Base-by-base conservation (phyloP, 441 rosid species). In the Eruca vesicaria region DNA sequence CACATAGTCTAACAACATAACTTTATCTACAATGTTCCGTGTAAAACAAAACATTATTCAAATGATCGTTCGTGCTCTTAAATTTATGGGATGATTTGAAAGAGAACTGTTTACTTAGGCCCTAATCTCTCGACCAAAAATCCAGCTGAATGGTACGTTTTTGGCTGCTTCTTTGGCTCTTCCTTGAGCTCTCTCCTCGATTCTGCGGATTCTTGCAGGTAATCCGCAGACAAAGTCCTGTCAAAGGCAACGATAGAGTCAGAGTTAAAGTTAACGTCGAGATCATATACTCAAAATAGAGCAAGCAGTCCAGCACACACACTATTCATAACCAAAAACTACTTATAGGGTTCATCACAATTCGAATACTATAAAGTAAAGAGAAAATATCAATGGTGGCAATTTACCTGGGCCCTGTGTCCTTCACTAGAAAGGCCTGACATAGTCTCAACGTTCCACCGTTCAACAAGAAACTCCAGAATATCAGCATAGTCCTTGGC, bases 401-500 rank as follows among this genome's bases (percentile, higher is more conserved):
- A 19, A 29, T 45, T 19, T 60, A 71, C 75, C 75, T 78, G 81
- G 2, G 82, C 82, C 38, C 31, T 68, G 45, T 67, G 58, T 50
- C 78, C 82, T 58, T 78, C 82, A 56, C 71, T 53, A 11, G 78
- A 73, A 63, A 78, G 82, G 16, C 78, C 79, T n/a, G 75, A 63
- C 29, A 74, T 10, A 56, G 63, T 29, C 72, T 58, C 21, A 2
- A 79, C 59, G n/a, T 69, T 79, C 82, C 82, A 79, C 65, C 78
- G 57, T 32, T 66, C 63, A 18, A 79, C 82, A 53, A 79, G 65
- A 38, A 69, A 79, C 43, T 79, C 82, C 33, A 79, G 61, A 38
- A 79, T 69, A 74, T 79, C 82, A 63, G 82, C 75, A 56, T 79
- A 78, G 59, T 78, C 81, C 11, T 72, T 68, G 18, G 81, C 81